These are phyloP conservation scores for Chrysoporthe austroafricana DNA, from an alignment of 2,329 filamentous ascomycete species.

Conservation along the genomic window DNA sequence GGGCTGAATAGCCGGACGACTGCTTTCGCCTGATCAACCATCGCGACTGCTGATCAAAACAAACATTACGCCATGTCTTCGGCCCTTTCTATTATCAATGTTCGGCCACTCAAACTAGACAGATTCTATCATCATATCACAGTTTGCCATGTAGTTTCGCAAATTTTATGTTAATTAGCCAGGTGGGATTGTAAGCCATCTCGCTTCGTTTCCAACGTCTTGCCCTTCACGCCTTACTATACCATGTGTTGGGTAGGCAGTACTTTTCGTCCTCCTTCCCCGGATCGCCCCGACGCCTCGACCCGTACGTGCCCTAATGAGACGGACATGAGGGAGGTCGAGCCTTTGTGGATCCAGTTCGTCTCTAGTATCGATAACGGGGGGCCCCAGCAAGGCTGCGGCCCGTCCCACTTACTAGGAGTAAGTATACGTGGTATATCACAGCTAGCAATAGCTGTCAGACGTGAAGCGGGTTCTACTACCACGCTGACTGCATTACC, in stretches of 20 bases:
- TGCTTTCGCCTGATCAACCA: neutral
- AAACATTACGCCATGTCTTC: constrained; percentile 22
- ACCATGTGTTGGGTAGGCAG: neutral
- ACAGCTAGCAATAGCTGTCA: neutral
- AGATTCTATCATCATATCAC: constrained; percentile 3
- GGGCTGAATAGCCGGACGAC: neutral
- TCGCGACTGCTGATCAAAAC: constrained; percentile 23
- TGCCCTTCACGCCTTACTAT: neutral
- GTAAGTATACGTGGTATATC: neutral
- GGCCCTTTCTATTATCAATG: neutral
- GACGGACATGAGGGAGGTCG: neutral
- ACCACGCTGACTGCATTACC: neutral
- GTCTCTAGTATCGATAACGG: neutral
- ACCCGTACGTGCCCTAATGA: neutral
- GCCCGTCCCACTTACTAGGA: neutral
- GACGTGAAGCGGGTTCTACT: neutral
- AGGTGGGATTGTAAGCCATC: constrained; percentile 1
- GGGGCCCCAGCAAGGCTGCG: neutral
- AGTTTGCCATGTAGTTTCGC: constrained; percentile 15
- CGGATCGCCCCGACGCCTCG: neutral
- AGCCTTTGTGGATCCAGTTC: neutral
- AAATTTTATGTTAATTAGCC: constrained; percentile 6
- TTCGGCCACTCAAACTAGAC: neutral
- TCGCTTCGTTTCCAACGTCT: constrained; percentile 5
- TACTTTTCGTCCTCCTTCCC: neutral